Evolutionary conservation across 2,329 filamentous ascomycete genomes (phyloP).

Genomic region (Nemania diffusa): DNA sequence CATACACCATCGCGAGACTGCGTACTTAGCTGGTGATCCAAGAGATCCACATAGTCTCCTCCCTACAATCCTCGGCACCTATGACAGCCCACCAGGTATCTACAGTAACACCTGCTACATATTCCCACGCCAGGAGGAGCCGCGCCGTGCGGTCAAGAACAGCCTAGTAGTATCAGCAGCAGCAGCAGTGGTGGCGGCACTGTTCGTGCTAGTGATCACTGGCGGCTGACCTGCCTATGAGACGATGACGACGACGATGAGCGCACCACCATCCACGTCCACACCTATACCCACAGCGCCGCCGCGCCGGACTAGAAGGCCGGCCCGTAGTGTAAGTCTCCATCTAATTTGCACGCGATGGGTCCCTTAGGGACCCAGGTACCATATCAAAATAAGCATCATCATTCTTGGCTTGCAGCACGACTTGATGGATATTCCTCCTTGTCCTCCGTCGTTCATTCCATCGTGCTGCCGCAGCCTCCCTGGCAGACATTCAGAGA

Average conservation of each 20-base stretch:
- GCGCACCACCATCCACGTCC: no score
- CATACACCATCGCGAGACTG: not conserved
- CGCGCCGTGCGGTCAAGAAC: not conserved
- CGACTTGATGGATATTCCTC: not conserved
- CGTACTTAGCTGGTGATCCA: not conserved
- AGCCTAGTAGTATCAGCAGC: constrained; percentile 17
- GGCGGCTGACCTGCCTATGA: not conserved
- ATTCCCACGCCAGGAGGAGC: not conserved
- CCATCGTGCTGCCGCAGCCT: constrained; percentile 10
- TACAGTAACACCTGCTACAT: not conserved
- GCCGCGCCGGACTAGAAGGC: constrained; percentile 38
- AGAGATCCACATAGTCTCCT: not conserved
- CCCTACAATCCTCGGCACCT: not conserved
- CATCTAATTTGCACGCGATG: constrained; percentile 19
- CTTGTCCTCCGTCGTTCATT: constrained; percentile 13
- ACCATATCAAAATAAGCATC: not conserved
- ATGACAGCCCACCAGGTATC: not conserved
- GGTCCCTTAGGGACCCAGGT: no score
- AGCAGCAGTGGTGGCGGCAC: constrained; percentile 7
- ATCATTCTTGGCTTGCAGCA: constrained; percentile 3
- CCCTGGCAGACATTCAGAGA: constrained; percentile 6
- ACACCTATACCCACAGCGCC: no score
- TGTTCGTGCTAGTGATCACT: constrained; percentile 16
- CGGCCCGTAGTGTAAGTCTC: constrained; percentile 43
- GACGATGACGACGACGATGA: constrained; percentile 33